These are phyloP conservation scores for Backusella psychrophila DNA, from an alignment of 192 early-diverging fungal species.

Conservation along the genomic window DNA sequence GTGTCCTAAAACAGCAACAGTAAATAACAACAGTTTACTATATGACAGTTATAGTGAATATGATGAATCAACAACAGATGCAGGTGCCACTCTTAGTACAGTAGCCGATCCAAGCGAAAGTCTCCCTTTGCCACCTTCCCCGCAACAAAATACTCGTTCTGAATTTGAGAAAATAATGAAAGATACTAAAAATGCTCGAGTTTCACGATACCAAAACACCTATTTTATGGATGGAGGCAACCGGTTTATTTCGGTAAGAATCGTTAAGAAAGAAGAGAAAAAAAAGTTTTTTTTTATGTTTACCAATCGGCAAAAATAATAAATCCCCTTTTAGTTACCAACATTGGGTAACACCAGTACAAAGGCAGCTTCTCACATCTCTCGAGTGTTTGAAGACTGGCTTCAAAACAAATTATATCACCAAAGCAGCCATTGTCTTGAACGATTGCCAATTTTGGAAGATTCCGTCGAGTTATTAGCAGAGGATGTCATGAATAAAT, in stretches of 20 bases:
- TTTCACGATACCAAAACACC: conserved; percentile 32
- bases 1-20: background rate
- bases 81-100: conserved; percentile 15
- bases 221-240: conserved; percentile 40
- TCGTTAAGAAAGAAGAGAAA: background rate
- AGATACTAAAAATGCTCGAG: conserved; percentile 10
- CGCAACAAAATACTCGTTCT: background rate
- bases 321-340: conserved; percentile 22
- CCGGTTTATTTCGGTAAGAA: conserved; percentile 39
- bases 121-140: background rate
- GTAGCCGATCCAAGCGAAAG: background rate
- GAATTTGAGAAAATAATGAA: conserved; percentile 17
- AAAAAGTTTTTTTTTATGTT: conserved; percentile 5
- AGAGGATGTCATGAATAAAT: conserved; percentile 33
- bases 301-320: background rate
- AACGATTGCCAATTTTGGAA: conserved; percentile 37
- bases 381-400: conserved; percentile 40
- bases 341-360: conserved; percentile 32
- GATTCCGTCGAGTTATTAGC: conserved; percentile 36
- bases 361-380: conserved; percentile 32
- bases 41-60: conserved; percentile 14
- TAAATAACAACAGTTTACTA: background rate
- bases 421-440: background rate
- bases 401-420: conserved; percentile 33
- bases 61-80: conserved; percentile 11